Evolutionary conservation across 148 eudicot genomes (phyloP), one percentile per base, ranked within the genome.

Genomic region (Rhododendron williamsianum): DNA sequence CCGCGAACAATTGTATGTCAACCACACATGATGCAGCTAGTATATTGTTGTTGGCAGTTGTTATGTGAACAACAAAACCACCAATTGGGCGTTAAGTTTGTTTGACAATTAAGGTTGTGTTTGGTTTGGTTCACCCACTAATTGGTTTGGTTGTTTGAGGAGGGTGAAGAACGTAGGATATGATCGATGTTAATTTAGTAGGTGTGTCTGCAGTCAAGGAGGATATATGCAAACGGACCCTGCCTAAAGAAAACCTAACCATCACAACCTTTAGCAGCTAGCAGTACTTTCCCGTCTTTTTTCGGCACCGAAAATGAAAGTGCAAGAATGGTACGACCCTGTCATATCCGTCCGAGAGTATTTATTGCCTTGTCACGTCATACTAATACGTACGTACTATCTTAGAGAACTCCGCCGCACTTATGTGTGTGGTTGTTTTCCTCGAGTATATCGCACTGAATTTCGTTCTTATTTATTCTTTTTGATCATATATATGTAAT

Each of bases 201-300:
- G 76, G 41, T 71, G 41, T 71, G 76, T 33, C 6, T 71, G 41
- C 76, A 15, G 76, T 71, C 76, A 71, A 71, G 76, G 76, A 30
- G 38, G 76, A 71, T 33, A 15, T 35, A 73, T 35, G 78, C 45
- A 74, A 33, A 36, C n/a, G n/a, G n/a, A n/a, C 78, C 78, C 78
- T 74, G 46, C 78, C 78, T 74, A 74, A 74, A 18, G 78, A 38
- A 36, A 74, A 74, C 78, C 78, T 38, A 74, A 74, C 78, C 78
- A 38, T 38, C 45, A 74, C 30, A 58, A 21, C n/a, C 65, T 58
- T 6, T 19, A 58, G n/a, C 65, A 58, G n/a, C 65, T 58, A 46
- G 49, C 49, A 46, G 49, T 9, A 1, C 25, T 58, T 21, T 21
- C n/a, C n/a, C 21, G 9, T 21, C 65, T 6, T 58, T 58, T 58